Evolutionary conservation across 495 filamentous ascomycete species (phyloP), one percentile per base, ranked within the genome.

Genomic region (Aspergillus sclerotiicarbonarius): DNA sequence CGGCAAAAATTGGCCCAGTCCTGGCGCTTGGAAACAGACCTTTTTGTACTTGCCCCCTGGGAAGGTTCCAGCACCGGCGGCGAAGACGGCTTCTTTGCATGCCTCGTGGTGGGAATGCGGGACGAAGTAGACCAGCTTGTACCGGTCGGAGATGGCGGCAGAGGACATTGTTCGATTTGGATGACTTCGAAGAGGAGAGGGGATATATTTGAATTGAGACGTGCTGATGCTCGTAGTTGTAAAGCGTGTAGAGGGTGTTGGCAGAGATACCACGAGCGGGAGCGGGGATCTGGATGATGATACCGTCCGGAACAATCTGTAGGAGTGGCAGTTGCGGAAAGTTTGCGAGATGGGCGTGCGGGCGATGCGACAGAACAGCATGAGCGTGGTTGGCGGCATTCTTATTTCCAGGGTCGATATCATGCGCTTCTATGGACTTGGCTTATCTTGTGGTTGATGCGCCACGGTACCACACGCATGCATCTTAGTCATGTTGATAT

Each of bases 101-200:
- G 59, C 32, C 35, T 80, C 73, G 18, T 71, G 59, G 56, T 75
- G 64, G 20, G 67, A 56, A 39, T 70, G 62, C 0, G 78, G 78
- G 15, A 78, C 78, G 55, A 70, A 78, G 69, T 80, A 81, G 58
- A 80, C 56, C 25, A 81, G 77, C 41, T 80, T 81, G 70, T 77
- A 81, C 58, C 77, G 77, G 54, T 69, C 67, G 31, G 66, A 60
- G 41, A 58, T 56, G 4, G 12, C 0, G 0, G 35, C 20, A 2
- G 60, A 51, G 6, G 56, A 54, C 60, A 62, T 62, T 8, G 44
- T 32, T 51, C 51, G 50, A 13, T 16, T 35, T 29, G n/a, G 49
- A 15, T n/a, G 9, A 19, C 21, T 25, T n/a, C n/a, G n/a, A 21
- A 18, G 35, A 3, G 33, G 29, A n/a, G 50, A 9, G 13, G 50